Evolutionary conservation across 202 grass and related monocot species (phyloP).

Genomic region (Elaeis oleifera): DNA sequence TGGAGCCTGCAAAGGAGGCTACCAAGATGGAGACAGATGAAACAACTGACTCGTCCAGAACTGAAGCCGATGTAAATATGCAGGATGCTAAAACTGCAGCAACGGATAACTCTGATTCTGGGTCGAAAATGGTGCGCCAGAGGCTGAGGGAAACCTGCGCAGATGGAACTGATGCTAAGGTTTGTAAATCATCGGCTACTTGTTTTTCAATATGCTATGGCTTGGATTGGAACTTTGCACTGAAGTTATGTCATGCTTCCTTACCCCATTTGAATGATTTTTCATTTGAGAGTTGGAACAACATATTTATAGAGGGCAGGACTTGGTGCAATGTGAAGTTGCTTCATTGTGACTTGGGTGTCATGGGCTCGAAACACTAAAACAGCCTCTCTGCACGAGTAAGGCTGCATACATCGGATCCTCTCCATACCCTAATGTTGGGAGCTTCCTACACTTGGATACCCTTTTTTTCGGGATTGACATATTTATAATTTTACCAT

Average conservation of each 20-base stretch:
- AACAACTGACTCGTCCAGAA: slow-evolving; percentile 22
- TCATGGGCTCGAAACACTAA: too few species aligned
- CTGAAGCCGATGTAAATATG: slow-evolving; percentile 63
- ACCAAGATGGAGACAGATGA: slow-evolving; percentile 86
- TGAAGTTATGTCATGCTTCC: background rate
- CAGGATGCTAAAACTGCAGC: slow-evolving; percentile 39
- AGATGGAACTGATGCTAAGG: slow-evolving; percentile 95
- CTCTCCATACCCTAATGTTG: too few species aligned
- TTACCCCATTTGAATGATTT: too few species aligned
- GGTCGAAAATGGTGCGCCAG: slow-evolving; percentile 55
- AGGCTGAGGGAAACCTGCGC: slow-evolving; percentile 47
- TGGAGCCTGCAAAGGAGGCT: slow-evolving; percentile 44
- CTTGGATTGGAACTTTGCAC: background rate
- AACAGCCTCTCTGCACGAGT: too few species aligned
- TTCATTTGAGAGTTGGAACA: too few species aligned
- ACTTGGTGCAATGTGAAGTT: too few species aligned
- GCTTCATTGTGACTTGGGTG: too few species aligned
- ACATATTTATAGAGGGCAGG: too few species aligned
- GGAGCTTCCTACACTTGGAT: too few species aligned
- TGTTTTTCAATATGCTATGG: background rate
- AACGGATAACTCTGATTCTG: slow-evolving; percentile 28
- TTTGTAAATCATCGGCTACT: slow-evolving; percentile 9
- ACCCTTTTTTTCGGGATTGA: too few species aligned
- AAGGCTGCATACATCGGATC: too few species aligned
- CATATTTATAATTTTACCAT: too few species aligned